Evolutionary conservation across 2,329 filamentous ascomycete species (phyloP).

Genomic region (Chaetomiaceae sp.): DNA sequence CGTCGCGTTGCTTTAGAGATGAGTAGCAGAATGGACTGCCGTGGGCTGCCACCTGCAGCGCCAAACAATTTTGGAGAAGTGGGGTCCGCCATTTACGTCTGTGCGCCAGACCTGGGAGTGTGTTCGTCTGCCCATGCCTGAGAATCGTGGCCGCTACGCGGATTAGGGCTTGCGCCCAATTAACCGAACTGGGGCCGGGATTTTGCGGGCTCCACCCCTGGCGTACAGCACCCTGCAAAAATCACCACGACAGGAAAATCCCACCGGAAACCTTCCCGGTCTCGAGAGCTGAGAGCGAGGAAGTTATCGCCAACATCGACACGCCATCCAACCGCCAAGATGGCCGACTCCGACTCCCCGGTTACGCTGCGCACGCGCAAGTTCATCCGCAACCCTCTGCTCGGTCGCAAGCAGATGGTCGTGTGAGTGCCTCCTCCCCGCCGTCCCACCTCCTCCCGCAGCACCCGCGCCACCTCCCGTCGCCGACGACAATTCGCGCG

Average conservation of each 20-base stretch:
- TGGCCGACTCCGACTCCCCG: slow-evolving; percentile 76
- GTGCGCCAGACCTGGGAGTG: no score
- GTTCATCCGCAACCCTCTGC: slow-evolving; percentile 99
- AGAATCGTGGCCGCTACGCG: slow-evolving; percentile 13
- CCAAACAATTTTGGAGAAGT: no score
- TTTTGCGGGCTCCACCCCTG: slow-evolving; percentile 24
- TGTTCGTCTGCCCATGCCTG: slow-evolving; percentile 9
- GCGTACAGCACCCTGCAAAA: slow-evolving; percentile 22
- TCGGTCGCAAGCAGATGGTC: slow-evolving; percentile 99
- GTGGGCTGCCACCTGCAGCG: no score
- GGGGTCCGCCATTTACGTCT: no score
- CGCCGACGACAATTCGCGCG: not conserved
- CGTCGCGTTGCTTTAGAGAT: no score
- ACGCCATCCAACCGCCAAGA: slow-evolving; percentile 46
- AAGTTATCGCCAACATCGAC: slow-evolving; percentile 23
- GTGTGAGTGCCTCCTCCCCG: slow-evolving; percentile 66
- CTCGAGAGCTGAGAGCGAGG: slow-evolving; percentile 22
- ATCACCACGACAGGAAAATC: slow-evolving; percentile 22
- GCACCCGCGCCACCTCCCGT: not conserved
- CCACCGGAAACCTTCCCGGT: slow-evolving; percentile 15
- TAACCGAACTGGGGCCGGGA: slow-evolving; percentile 28
- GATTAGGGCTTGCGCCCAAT: slow-evolving; percentile 43
- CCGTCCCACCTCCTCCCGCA: no score
- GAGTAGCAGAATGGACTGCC: no score
- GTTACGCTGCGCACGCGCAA: slow-evolving; percentile 96